Conservation (phyloP, 768 basidiomycete genomes). For the Galerina sulciceps region DNA sequence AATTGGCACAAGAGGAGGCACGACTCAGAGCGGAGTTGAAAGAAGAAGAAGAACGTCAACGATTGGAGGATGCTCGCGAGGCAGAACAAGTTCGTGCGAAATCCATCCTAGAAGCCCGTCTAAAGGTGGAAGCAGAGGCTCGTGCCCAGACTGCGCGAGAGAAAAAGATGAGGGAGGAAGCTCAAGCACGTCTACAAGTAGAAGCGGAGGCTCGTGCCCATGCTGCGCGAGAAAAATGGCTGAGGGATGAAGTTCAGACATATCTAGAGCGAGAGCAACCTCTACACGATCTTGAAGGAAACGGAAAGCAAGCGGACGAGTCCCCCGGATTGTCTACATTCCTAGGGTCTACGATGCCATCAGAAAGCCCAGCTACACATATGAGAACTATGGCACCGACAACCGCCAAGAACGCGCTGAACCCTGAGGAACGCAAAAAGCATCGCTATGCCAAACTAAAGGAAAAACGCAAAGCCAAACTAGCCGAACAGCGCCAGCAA, state of each 20-base stretch:
- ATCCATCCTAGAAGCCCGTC: constrained; percentile 5
- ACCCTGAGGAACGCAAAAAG: constrained; percentile 7
- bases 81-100: constrained; percentile 13
- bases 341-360: not conserved
- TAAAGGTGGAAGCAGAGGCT: constrained; percentile 13
- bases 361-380: not conserved
- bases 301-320: not conserved
- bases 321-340: not conserved
- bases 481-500: not conserved
- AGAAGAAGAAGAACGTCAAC: constrained; percentile 8
- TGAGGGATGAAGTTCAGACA: too few species aligned
- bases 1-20: constrained; percentile 15
- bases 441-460: constrained; percentile 11
- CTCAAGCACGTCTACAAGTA: not conserved
- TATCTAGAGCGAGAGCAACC: not conserved
- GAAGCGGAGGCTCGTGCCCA: not conserved
- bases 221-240: not conserved
- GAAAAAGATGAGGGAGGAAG: constrained; percentile 4
- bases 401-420: not conserved
- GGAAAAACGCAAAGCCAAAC: constrained; percentile 11
- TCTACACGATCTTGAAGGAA: not conserved
- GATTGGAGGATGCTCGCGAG: not conserved
- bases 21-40: constrained; percentile 14
- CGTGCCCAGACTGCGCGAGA: constrained; percentile 2
- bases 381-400: not conserved